A percentile compares a stretch with the other conserved stretches of the same genome.
Conservation (phyloP, 176 grass and related monocot species). For the Echinochloa phyllopogon region DNA sequence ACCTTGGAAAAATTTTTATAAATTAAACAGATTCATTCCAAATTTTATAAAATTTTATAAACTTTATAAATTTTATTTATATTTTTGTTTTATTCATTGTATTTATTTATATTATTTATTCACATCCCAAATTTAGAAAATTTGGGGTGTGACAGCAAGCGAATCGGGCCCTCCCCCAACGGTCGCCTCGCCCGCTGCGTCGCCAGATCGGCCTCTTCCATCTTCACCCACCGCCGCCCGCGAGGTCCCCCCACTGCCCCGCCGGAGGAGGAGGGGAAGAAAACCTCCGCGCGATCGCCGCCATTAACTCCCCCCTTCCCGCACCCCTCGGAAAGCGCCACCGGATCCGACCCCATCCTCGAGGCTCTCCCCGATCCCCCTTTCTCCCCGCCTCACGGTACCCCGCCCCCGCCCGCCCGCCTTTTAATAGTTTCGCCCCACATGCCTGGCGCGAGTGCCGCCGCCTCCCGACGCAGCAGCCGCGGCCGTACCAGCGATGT, state of each 20-base stretch:
- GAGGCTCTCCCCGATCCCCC: background rate
- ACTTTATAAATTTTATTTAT: too few species aligned
- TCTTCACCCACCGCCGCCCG: background rate
- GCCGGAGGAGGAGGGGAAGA: background rate
- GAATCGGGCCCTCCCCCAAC: conserved; percentile 21
- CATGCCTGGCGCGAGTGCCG: conserved; percentile 30
- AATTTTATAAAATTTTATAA: too few species aligned
- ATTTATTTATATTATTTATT: too few species aligned
- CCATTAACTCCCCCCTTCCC: conserved; percentile 37
- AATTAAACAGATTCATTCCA: too few species aligned
- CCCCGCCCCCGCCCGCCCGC: background rate
- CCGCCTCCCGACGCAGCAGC: background rate
- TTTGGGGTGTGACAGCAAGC: background rate
- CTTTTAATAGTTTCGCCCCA: background rate
- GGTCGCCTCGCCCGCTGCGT: conserved; percentile 23
- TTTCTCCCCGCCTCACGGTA: conserved; percentile 42
- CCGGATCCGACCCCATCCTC: conserved; percentile 47
- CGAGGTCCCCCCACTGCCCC: conserved; percentile 20
- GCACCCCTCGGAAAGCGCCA: conserved; percentile 43
- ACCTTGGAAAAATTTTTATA: too few species aligned
- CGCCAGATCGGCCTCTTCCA: background rate
- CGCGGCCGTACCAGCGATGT: conserved; percentile 46
- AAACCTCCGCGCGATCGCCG: conserved; percentile 21
- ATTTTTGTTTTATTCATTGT: too few species aligned
- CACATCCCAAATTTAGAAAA: too few species aligned